Evolutionary conservation across 2,329 filamentous ascomycete species (phyloP).

Genomic region (Epichloe coenophiala): DNA sequence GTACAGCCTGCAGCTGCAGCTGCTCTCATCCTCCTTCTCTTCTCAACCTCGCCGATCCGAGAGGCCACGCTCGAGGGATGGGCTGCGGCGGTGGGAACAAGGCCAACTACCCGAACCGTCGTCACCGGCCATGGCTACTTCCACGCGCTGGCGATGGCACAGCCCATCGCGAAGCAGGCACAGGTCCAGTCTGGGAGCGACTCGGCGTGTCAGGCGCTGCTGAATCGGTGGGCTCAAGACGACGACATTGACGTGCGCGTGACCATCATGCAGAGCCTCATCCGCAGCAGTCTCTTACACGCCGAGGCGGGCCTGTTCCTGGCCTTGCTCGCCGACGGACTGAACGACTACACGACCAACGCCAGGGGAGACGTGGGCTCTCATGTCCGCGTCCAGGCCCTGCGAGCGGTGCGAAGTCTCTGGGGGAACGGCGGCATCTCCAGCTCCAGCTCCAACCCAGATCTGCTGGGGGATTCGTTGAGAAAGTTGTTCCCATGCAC

Average conservation of each 20-base stretch:
- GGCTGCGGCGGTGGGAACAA: constrained; percentile 28
- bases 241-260: constrained; percentile 37
- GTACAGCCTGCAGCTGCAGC: constrained; percentile 36
- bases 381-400: constrained; percentile 65
- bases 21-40: constrained; percentile 33
- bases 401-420: constrained; percentile 59
- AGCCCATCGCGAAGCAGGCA: constrained; percentile 23
- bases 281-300: constrained; percentile 30
- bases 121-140: constrained; percentile 37
- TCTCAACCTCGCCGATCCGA: constrained; percentile 25
- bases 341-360: constrained; percentile 87
- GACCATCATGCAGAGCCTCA: constrained; percentile 41
- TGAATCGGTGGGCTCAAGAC: constrained; percentile 39
- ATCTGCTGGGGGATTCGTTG: constrained; percentile 18
- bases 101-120: constrained; percentile 18
- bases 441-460: constrained; percentile 7
- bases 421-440: constrained; percentile 25
- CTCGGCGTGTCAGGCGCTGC: constrained; percentile 30
- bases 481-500: constrained; percentile 32
- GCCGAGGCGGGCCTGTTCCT: constrained; percentile 29
- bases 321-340: constrained; percentile 36
- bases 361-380: constrained; percentile 84
- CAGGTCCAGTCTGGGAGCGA: constrained; percentile 9
- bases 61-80: constrained; percentile 29
- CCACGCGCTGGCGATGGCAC: constrained; percentile 36